Conservation (phyloP, 2,329 filamentous ascomycete genomes). For the Aspergillus fumigatus region DNA sequence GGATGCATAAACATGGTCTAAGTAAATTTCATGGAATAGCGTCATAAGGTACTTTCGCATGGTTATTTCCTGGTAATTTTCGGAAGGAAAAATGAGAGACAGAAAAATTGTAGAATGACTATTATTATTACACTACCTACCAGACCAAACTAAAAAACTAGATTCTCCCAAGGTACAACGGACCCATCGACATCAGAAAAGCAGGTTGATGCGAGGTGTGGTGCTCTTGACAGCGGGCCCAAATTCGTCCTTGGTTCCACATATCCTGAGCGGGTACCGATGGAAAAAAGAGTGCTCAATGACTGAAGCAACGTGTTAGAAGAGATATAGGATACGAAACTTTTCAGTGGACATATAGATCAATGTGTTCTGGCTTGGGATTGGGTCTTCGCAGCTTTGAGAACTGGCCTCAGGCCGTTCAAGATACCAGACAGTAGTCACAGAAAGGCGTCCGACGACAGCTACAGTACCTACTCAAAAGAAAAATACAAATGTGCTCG, state of each 20-base stretch:
- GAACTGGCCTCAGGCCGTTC: background rate
- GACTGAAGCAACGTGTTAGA: background rate
- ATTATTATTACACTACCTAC: background rate
- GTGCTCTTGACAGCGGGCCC: constrained; percentile 17
- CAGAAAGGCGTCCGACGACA: background rate
- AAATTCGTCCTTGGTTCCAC: constrained; percentile 13
- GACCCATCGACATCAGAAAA: background rate
- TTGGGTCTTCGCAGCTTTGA: background rate
- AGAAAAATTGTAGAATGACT: background rate
- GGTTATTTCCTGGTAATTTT: background rate
- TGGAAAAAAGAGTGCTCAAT: background rate
- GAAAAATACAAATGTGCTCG: no score
- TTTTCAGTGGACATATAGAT: background rate
- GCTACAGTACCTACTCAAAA: no score
- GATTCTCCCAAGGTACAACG: background rate
- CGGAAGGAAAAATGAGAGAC: background rate
- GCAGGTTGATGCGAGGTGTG: background rate
- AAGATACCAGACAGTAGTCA: no score
- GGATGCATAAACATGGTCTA: background rate
- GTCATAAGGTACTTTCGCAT: background rate
- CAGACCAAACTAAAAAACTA: background rate
- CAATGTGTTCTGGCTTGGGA: background rate
- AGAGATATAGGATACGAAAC: background rate
- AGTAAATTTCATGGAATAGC: background rate
- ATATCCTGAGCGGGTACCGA: background rate